Percentiles rank a stretch among this genome's conserved stretches.
phyloP scores from a whole-genome alignment of 2,329 filamentous ascomycete genomes.

The Exserohilum turcica region DNA sequence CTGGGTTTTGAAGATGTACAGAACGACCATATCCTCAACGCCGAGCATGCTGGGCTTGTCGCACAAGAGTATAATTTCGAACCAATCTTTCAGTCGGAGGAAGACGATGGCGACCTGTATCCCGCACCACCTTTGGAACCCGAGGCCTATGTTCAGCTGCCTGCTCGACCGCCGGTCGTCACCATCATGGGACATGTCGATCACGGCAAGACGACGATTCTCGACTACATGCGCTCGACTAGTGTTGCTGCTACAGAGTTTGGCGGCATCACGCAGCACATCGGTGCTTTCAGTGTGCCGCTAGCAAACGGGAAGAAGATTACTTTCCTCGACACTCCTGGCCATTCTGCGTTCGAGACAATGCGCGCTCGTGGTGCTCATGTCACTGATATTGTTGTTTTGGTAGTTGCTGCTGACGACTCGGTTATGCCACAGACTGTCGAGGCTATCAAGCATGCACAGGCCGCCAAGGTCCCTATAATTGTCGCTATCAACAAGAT shows the following conservation, averaged over 20 bases:
- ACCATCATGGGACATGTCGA: constrained; percentile 99
- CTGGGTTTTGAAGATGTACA: constrained; percentile 91
- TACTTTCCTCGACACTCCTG: constrained; percentile 95
- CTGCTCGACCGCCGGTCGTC: constrained; percentile 84
- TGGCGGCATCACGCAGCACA: constrained; percentile 97
- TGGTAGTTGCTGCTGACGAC: constrained; percentile 96
- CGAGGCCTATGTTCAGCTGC: constrained; percentile 69
- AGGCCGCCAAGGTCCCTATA: constrained; percentile 83
- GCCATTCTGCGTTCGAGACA: constrained; percentile 90
- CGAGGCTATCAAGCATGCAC: constrained; percentile 93
- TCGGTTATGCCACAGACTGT: constrained; percentile 97
- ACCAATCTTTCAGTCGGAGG: constrained; percentile 69
- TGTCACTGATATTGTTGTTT: constrained; percentile 93
- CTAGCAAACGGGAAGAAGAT: constrained; percentile 84
- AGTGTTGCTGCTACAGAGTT: constrained; percentile 91
- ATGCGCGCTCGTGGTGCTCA: constrained; percentile 96
- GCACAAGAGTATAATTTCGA: constrained; percentile 93
- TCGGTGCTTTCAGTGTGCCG: constrained; percentile 92
- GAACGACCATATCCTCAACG: constrained; percentile 83
- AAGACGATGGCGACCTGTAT: constrained; percentile 72
- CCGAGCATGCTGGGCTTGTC: constrained; percentile 87
- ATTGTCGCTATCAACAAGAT: constrained; percentile 98
- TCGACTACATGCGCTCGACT: constrained; percentile 91
- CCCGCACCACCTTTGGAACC: constrained; percentile 57
- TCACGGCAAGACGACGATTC: constrained; percentile 94